Conservation (phyloP, 2,329 filamentous ascomycete genomes). For the Pseudogymnoascus sp. region DNA sequence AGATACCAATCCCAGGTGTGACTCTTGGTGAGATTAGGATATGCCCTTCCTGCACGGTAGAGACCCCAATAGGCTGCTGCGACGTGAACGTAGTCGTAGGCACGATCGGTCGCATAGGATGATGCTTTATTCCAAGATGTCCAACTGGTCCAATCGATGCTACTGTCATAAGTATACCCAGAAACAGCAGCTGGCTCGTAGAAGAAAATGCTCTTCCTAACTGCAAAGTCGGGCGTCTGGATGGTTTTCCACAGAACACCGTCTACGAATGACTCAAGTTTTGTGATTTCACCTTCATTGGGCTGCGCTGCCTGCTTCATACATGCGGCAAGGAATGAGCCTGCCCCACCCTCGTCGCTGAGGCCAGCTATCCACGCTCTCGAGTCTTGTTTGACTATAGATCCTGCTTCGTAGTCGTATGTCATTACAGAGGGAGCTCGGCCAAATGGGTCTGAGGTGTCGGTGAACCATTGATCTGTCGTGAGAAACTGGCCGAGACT, state of each 20-base stretch:
- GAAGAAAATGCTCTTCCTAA: constrained; percentile 52
- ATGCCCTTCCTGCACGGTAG: constrained; percentile 47
- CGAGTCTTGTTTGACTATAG: constrained; percentile 40
- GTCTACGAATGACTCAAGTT: constrained; percentile 49
- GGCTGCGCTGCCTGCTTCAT: constrained; percentile 51
- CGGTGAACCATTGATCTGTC: constrained; percentile 46
- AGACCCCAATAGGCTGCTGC: constrained; percentile 51
- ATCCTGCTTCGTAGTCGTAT: constrained; percentile 45
- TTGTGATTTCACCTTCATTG: constrained; percentile 41
- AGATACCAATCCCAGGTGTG: constrained; percentile 51
- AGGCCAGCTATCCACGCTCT: constrained; percentile 55
- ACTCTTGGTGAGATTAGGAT: constrained; percentile 38
- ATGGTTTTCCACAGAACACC: constrained; percentile 45
- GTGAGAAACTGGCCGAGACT: constrained; percentile 49
- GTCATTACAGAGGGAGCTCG: constrained; percentile 50
- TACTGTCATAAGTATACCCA: constrained; percentile 39
- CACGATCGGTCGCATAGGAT: constrained; percentile 43
- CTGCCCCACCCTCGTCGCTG: constrained; percentile 54
- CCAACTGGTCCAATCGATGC: constrained; percentile 45
- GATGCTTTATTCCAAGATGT: constrained; percentile 44
- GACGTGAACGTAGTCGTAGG: constrained; percentile 56
- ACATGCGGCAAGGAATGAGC: constrained; percentile 48
- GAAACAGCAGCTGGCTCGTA: constrained; percentile 41
- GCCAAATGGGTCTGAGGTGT: constrained; percentile 47
- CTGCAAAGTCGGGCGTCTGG: constrained; percentile 42